These are phyloP conservation scores for Begonia peltatifolia DNA, from an alignment of 306 rosid genomes.

Conservation along the genomic window DNA sequence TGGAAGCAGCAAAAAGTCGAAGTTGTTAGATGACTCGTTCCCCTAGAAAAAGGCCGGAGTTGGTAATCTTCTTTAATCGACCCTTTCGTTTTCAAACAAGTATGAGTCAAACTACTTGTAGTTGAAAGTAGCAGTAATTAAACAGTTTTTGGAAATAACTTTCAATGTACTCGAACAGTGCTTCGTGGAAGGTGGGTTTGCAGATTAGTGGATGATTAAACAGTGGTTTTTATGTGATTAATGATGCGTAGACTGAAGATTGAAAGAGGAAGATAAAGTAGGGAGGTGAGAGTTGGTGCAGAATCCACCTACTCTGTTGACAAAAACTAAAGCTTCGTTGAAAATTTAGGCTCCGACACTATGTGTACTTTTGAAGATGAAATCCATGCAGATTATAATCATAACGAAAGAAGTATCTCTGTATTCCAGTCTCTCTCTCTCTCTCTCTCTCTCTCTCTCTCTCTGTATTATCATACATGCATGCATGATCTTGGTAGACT, in stretches of 20 bases:
- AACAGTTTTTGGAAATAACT: background rate
- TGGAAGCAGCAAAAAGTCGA: conserved; percentile 11
- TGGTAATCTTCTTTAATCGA: background rate
- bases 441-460: too few species aligned
- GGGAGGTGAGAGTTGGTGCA: conserved; percentile 11
- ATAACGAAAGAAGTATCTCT: too few species aligned
- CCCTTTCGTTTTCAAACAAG: background rate
- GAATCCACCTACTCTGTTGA: conserved; percentile 36
- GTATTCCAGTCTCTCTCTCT: too few species aligned
- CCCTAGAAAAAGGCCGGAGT: background rate
- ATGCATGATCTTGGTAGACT: too few species aligned
- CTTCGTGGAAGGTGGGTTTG: too few species aligned
- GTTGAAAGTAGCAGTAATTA: background rate
- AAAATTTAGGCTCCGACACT: conserved; percentile 2
- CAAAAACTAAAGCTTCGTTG: conserved; percentile 10
- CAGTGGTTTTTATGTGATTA: background rate
- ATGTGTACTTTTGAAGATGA: background rate
- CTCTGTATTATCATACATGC: too few species aligned
- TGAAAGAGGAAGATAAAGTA: background rate
- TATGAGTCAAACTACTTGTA: background rate
- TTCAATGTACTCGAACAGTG: background rate
- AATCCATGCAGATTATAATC: too few species aligned
- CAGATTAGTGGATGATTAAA: background rate
- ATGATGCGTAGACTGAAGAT: background rate
- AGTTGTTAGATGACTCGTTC: conserved; percentile 26